Evolutionary conservation across 345 rosid species (phyloP), one percentile per base, ranked within the genome.

Genomic region (Heritiera littoralis): DNA sequence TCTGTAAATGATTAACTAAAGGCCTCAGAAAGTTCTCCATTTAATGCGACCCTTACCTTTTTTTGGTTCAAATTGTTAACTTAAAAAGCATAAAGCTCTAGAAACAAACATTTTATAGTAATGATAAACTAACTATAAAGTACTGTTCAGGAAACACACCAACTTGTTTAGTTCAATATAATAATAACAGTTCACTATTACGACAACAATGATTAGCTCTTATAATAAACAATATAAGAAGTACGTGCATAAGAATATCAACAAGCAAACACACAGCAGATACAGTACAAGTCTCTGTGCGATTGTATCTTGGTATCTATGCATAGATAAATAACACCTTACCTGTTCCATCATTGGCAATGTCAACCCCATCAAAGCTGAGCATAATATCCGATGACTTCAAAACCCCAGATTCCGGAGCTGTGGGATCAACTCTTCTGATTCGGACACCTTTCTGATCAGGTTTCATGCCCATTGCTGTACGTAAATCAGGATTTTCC

Each of bases 341-440:
- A 89, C 95, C 88, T 38, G 93, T 91, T 83, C 95, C 95, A 77
- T 91, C 95, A 86, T 88, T 91, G 55, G 93, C 92, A 78, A 91
- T 91, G 66, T 89, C 82, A 66, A 91, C 87, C 67, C 88, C 91
- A 84, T 91, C 93, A 87, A 91, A 91, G 80, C 91, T 86, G 51
- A 91, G 85, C 77, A 91, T 85, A 59, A 88, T 81, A 86, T 91
- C 93, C 63, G 95, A 91, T 58, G 90, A 86, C 82, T 81, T 84
- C 84, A 91, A 74, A 67, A 87, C 80, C 35, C 80, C 69, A 59
- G 85, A 87, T 82, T 91, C 93, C 10, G 92, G 92, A 75, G 91
- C 86, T 14, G 90, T 88, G 49, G 92, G 95, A 72, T 91, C 92
- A 74, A 91, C 73, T 85, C 92, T 87, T 82, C 86, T 85, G 15